Evolutionary conservation across 2,329 filamentous ascomycete species (phyloP).

Genomic region (Anthostomella pinea): DNA sequence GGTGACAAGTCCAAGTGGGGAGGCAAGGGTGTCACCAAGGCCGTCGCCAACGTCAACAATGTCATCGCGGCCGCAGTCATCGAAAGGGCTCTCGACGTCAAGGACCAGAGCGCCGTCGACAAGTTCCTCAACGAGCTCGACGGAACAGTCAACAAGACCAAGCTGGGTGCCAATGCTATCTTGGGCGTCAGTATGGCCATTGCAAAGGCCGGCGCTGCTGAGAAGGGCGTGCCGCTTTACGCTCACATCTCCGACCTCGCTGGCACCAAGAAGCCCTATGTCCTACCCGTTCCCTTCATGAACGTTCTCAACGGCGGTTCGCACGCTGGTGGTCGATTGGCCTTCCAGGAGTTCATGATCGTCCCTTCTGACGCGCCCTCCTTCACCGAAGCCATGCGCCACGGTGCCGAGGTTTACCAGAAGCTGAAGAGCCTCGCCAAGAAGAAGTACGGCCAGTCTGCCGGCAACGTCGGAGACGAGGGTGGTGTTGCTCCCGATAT

Average conservation of each 20-base stretch:
- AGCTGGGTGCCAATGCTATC: conserved; percentile 85
- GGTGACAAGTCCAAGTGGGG: conserved; percentile 83
- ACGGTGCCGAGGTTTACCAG: conserved; percentile 97
- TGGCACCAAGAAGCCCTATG: conserved; percentile 87
- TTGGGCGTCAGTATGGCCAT: conserved; percentile 80
- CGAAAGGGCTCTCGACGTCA: conserved; percentile 78
- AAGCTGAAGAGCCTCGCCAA: conserved; percentile 94
- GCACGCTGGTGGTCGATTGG: conserved; percentile 93
- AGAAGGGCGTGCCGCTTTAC: conserved; percentile 85
- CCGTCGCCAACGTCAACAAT: conserved; percentile 81
- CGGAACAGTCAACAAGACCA: conserved; percentile 81
- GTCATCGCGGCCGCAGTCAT: conserved; percentile 78
- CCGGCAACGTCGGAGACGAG: conserved; percentile 98
- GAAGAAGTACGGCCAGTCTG: conserved; percentile 99
- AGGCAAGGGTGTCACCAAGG: conserved; percentile 85
- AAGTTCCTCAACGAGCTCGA: conserved; percentile 83
- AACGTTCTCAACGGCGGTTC: conserved; percentile 92
- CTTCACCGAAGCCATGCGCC: conserved; percentile 94
- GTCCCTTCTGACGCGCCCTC: conserved; percentile 80
- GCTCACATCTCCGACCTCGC: conserved; percentile 84
- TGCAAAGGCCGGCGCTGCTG: conserved; percentile 84
- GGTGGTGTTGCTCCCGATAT: conserved; percentile 99
- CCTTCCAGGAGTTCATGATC: conserved; percentile 97
- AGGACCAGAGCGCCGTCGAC: conserved; percentile 82
- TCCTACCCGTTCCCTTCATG: conserved; percentile 88